A percentile compares a stretch with the other conserved stretches of the same genome.
Conservation (phyloP, 345 rosid species). For the Eucalyptus marginata region DNA sequence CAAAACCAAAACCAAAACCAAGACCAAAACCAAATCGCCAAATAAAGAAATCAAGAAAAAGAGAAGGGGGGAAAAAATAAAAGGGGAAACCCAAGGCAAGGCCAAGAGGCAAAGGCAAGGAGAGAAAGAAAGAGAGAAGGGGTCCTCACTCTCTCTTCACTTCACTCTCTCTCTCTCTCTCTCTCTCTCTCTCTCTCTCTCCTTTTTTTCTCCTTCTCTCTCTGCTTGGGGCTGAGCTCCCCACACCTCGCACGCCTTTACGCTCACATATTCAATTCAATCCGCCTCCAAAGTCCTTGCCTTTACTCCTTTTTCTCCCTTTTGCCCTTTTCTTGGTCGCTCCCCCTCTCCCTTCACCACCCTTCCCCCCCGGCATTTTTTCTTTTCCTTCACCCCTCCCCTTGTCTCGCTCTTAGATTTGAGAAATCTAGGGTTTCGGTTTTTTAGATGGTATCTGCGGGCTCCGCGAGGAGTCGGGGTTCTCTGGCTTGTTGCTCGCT, state of each 20-base stretch:
- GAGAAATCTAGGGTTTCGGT: slow-evolving; percentile 33
- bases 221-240: not conserved
- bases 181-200: not conserved
- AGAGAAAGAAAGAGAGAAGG: not conserved
- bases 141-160: not conserved
- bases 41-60: not conserved
- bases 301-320: not conserved
- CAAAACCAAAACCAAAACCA: not conserved
- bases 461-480: not conserved
- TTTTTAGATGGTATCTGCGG: not conserved
- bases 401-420: not conserved
- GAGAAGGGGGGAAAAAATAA: not conserved
- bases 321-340: slow-evolving; percentile 2
- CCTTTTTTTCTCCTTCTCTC: not conserved
- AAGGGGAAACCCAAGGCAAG: not conserved
- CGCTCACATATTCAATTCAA: not conserved
- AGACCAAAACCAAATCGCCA: not conserved
- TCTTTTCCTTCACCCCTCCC: not conserved
- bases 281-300: not conserved
- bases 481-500: not conserved
- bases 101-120: not conserved
- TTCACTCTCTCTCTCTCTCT: not conserved
- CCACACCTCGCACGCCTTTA: not conserved
- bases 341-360: slow-evolving; percentile 4
- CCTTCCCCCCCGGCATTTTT: not conserved